Conservation (phyloP, 345 rosid genomes). For the Camelina hispida region DNA sequence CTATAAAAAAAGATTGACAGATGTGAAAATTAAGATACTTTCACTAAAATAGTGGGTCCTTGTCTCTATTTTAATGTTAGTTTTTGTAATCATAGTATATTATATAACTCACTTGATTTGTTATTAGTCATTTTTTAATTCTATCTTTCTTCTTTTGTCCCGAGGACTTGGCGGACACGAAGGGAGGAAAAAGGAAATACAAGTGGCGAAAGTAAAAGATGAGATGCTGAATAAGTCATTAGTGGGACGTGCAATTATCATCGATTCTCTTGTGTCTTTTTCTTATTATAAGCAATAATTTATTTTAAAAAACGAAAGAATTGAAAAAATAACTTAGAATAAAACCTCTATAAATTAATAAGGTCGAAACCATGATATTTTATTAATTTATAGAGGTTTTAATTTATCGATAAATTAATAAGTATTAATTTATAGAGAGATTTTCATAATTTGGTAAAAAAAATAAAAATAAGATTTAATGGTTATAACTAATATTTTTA, state of each 20-base stretch:
- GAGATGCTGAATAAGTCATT: conserved; percentile 36
- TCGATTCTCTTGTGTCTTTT: conserved; percentile 31
- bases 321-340: conserved; percentile 21
- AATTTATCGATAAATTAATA: too few species aligned
- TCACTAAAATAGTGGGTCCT: conserved; percentile 42
- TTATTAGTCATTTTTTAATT: conserved; percentile 6
- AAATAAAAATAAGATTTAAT: too few species aligned
- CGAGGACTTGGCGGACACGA: conserved; percentile 40
- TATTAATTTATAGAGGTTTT: too few species aligned
- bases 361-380: too few species aligned
- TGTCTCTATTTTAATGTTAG: conserved; percentile 22
- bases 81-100: conserved; percentile 21
- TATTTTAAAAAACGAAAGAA: not conserved
- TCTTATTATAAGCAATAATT: conserved; percentile 4
- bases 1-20: conserved; percentile 29
- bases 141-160: conserved; percentile 39
- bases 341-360: too few species aligned
- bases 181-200: conserved; percentile 19
- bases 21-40: conserved; percentile 45
- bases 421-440: too few species aligned
- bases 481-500: too few species aligned
- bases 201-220: conserved; percentile 35
- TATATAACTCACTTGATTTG: conserved; percentile 13
- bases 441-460: too few species aligned
- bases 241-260: conserved; percentile 47